Evolutionary conservation across 2,329 filamentous ascomycete genomes (phyloP), one percentile per base, ranked within the genome.

Genomic region (Ophiocordyceps polyrhachis-furcata): DNA sequence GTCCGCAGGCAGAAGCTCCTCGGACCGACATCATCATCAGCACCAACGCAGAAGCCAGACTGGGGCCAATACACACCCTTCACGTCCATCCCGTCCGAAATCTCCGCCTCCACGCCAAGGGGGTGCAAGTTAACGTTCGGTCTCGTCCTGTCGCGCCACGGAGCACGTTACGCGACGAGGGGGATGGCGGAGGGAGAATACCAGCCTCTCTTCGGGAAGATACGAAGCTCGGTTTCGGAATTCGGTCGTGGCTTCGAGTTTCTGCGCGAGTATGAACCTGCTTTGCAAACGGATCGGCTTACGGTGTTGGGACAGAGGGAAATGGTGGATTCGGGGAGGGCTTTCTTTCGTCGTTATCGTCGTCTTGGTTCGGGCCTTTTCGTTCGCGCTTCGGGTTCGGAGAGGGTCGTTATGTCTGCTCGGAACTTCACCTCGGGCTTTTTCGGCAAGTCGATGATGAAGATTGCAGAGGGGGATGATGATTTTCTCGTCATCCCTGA

Each of bases 61-160:
- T 93, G 86, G 85, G 88, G 87, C 46, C 86, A 89, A 58, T 94
- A 94, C 60, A 82, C 85, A 17, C 84, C 87, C 2, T 93, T 78
- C 63, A 94, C 83, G 62, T 72, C 79, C 1, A 79, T 88, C 0
- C 71, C 78, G 7, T 86, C 81, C 1, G 66, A 74, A 3, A 74
- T 85, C 43, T 66, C 75, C 15, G 53, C 69, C 7, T 65, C 67
- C 8, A 64, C 81, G 1, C 87, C 86, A 0, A 51, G 65, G 1
- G 68, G 67, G n/a, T 95, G 88, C 62, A 65, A 73, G 13, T 64
- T 89, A 52, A 89, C 79, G 3, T 89, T 93, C 60, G 88, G 73
- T 1, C 82, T 88, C 55, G 67, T 88, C 21, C 71, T 95, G 42
- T 87, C 85, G 20, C 78, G 88, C 2, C 88, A 95, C 58, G 88